Conservation (phyloP, 208 protist species). For the Herpetomonas tarakana region DNA sequence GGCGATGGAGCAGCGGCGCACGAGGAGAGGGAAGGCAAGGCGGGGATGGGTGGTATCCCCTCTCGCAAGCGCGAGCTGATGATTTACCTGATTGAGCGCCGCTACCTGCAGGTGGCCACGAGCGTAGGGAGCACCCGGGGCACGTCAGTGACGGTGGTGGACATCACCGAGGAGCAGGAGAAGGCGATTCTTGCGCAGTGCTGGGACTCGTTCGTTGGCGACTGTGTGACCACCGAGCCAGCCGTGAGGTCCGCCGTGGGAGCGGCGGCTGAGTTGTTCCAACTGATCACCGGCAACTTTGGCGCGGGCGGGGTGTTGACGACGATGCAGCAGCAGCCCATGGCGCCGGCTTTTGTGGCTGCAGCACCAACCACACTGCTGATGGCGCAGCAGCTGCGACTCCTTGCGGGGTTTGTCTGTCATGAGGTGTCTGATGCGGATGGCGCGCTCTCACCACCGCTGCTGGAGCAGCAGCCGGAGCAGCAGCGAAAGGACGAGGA, state of each 20-base stretch:
- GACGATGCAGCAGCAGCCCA: constrained; percentile 8
- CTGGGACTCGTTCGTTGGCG: constrained; percentile 56
- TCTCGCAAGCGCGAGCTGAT: constrained; percentile 58
- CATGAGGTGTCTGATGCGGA: neutral
- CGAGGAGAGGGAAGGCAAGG: too few species aligned
- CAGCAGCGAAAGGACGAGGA: neutral
- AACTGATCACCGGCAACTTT: constrained; percentile 46
- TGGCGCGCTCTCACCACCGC: too few species aligned
- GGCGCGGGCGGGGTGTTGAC: constrained; percentile 17
- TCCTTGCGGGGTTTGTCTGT: constrained; percentile 8
- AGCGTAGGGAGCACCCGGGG: neutral
- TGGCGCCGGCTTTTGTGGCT: constrained; percentile 19
- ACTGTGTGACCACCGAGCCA: constrained; percentile 33
- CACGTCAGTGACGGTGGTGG: neutral
- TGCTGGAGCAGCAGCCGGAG: neutral
- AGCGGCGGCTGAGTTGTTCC: constrained; percentile 37
- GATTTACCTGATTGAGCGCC: constrained; percentile 28
- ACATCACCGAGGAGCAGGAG: constrained; percentile 10
- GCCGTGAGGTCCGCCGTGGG: constrained; percentile 23
- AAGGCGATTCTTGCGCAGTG: constrained; percentile 18
- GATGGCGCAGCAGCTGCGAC: constrained; percentile 23
- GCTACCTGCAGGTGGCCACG: constrained; percentile 16
- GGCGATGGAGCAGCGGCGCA: too few species aligned
- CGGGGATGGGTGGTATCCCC: constrained; percentile 21
- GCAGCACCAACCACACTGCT: constrained; percentile 28